Base-by-base conservation (phyloP, 2,329 filamentous ascomycete genomes). In the Aspergillus hortae region DNA sequence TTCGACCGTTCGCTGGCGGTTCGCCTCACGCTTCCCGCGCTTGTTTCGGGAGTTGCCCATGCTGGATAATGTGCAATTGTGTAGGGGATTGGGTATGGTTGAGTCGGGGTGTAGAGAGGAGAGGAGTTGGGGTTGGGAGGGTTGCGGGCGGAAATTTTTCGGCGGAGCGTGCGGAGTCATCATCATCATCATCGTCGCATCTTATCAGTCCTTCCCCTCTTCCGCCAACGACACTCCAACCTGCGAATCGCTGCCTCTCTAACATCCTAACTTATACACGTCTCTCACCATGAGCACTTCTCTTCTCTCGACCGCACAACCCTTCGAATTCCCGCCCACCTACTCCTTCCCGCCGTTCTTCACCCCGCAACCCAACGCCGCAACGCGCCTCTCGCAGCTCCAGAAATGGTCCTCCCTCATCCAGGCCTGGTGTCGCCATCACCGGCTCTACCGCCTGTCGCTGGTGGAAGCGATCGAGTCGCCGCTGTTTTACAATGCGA, bases 391-490 rank as follows among this genome's bases (percentile, higher is more conserved):
- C 49, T 68, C 72, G 2, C 76, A 77, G 81, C 85, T 91, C 55
- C 77, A 82, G 53, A 92, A 92, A 73, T 99, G 94, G 94, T 85
- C 88, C n/a, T 72, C 83, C 30, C 83, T 96, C 14, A 84, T 97
- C 66, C 90, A 91, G 55, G 73, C 86, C 66, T 96, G 95, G 85
- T 90, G 88, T 73, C 83, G 84, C 0, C 81, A 89, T 74, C 80
- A 92, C 76, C 85, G 83, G 61, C 76, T 92, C 66, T 96, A 86
- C 77, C 83, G 84, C 51, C 83, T 97, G 50, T 81, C 86, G 4
- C 77, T 95, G 35, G 76, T 82, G 49, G 77, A 85, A 40, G 75
- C 82, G 11, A 70, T 85, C 44, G 78, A 83, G 53, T 79, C 82
- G 0, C 81, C 79, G 0, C 73, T 86, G 3, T 86, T 85, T 72